Evolutionary conservation across 331 rosid genomes (phyloP).

Genomic region (Erythrophleum ivorense): DNA sequence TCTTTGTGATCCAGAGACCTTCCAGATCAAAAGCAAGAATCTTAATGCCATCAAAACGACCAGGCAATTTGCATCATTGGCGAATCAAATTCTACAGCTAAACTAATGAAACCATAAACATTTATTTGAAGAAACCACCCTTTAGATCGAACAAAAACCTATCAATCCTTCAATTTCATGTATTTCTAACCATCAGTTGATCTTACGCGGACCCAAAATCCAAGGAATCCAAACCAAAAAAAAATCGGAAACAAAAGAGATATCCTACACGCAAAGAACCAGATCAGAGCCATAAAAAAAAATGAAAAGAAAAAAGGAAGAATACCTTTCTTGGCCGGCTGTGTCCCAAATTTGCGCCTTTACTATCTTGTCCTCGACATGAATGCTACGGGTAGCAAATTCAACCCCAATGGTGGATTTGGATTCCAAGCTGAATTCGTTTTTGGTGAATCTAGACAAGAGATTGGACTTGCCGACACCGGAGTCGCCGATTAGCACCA

Average conservation of each 20-base stretch:
- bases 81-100: slow-evolving; percentile 27
- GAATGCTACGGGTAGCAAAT: slow-evolving; percentile 83
- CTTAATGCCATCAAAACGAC: slow-evolving; percentile 3
- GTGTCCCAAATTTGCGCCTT: slow-evolving; percentile 97
- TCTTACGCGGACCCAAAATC: neutral
- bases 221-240: neutral
- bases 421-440: slow-evolving; percentile 79
- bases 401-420: slow-evolving; percentile 88
- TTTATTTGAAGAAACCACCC: slow-evolving; percentile 24
- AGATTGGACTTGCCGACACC: slow-evolving; percentile 87
- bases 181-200: slow-evolving; percentile 8
- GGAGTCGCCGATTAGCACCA: slow-evolving; percentile 82
- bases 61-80: slow-evolving; percentile 9
- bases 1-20: neutral
- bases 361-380: slow-evolving; percentile 78
- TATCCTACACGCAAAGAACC: neutral
- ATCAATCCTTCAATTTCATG: neutral
- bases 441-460: slow-evolving; percentile 77
- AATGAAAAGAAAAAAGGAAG: neutral
- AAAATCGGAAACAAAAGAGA: neutral
- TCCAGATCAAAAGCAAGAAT: slow-evolving; percentile 33
- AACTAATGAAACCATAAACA: slow-evolving; percentile 16
- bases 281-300: slow-evolving; percentile 20
- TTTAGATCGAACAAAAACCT: slow-evolving; percentile 9
- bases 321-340: slow-evolving; percentile 87